Conservation (phyloP, 2,329 filamentous ascomycete genomes). For the Claviceps sorghi region DNA sequence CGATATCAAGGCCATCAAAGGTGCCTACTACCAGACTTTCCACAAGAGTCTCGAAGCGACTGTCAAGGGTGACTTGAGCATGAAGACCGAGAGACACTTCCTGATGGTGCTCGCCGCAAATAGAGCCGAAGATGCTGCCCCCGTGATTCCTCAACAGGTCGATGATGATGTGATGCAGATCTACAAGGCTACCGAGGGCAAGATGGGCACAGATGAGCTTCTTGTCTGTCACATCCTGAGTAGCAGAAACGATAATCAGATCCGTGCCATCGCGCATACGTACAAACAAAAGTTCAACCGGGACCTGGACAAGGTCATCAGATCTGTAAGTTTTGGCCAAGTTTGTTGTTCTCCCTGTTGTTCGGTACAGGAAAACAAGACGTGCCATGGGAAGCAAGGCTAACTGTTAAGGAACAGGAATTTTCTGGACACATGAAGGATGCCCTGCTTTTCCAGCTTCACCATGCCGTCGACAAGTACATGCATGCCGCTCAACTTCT, state of each 20-base stretch:
- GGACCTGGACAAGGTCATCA: constrained; percentile 58
- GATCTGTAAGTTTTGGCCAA: constrained; percentile 34
- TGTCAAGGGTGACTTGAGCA: constrained; percentile 64
- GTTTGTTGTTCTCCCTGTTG: neutral
- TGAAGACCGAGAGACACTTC: constrained; percentile 79
- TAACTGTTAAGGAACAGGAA: constrained; percentile 29
- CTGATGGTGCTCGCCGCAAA: constrained; percentile 62
- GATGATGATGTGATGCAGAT: constrained; percentile 64
- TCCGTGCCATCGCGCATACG: constrained; percentile 63
- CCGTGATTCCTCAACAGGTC: constrained; percentile 56
- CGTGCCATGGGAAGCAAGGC: neutral
- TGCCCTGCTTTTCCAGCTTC: constrained; percentile 67
- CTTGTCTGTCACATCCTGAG: constrained; percentile 67
- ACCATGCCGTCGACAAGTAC: constrained; percentile 61
- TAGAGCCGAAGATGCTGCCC: constrained; percentile 63
- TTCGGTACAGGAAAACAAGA: neutral
- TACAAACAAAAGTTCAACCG: constrained; percentile 62
- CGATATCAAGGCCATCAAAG: constrained; percentile 76
- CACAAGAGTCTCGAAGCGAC: constrained; percentile 52
- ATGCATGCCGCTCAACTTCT: constrained; percentile 69
- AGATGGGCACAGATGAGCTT: constrained; percentile 58
- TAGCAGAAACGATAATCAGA: constrained; percentile 63
- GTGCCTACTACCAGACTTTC: constrained; percentile 56
- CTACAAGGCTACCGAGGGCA: constrained; percentile 62
- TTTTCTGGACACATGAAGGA: constrained; percentile 90